Conservation (phyloP, 1,139 yeast genomes). For the Kodamaea plutei region DNA sequence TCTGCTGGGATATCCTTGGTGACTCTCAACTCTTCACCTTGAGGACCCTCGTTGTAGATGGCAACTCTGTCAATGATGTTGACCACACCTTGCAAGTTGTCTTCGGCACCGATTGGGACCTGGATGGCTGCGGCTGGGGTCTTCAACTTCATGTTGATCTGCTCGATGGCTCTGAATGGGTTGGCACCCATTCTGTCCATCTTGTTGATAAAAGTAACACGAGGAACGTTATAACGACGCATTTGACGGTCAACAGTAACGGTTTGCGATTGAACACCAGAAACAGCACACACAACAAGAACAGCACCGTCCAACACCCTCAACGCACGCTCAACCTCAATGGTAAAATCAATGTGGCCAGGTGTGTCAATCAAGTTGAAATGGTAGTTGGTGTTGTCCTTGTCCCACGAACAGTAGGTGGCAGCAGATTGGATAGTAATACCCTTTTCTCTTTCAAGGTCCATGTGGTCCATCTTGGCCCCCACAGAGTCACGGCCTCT, state of each 20-base stretch:
- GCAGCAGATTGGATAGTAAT: constrained; percentile 89
- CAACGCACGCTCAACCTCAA: constrained; percentile 96
- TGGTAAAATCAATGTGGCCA: constrained; percentile 90
- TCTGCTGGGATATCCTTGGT: constrained; percentile 66
- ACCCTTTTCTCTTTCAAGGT: constrained; percentile 77
- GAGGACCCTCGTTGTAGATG: constrained; percentile 84
- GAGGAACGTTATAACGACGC: constrained; percentile 96
- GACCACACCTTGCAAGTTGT: constrained; percentile 79
- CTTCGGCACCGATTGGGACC: constrained; percentile 94
- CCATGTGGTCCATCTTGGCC: constrained; percentile 68
- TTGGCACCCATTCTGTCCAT: constrained; percentile 99
- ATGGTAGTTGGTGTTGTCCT: constrained; percentile 64
- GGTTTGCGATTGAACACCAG: constrained; percentile 97
- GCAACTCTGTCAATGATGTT: constrained; percentile 87
- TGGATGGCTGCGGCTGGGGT: constrained; percentile 97
- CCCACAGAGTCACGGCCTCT: constrained; percentile 98
- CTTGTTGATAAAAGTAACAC: constrained; percentile 92
- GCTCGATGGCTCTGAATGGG: constrained; percentile 93
- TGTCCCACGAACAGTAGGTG: constrained; percentile 95
- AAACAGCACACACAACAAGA: constrained; percentile 94
- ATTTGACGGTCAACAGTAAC: constrained; percentile 98
- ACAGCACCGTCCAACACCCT: constrained; percentile 98
- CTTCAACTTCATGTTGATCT: constrained; percentile 77
- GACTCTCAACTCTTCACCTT: constrained; percentile 70
- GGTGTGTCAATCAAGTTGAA: constrained; percentile 48